Evolutionary conservation across 2,329 filamentous ascomycete genomes (phyloP), one percentile per base, ranked within the genome.

Genomic region (Apiospora koreana): DNA sequence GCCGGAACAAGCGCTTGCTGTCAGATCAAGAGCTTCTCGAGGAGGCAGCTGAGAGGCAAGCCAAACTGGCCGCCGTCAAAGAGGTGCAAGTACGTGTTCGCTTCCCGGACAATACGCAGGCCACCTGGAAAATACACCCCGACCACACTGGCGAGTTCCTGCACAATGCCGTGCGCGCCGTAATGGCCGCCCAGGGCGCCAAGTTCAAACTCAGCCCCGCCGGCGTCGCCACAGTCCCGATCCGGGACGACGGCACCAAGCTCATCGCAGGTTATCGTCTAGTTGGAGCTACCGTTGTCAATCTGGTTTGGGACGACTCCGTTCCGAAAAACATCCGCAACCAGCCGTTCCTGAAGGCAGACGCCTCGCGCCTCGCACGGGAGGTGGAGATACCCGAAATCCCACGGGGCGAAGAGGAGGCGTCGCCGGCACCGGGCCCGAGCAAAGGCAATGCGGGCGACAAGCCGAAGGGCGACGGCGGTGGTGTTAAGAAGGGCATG

Each of bases 81-180:
- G 88, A 89, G 42, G 88, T 97, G 42, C 87, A 89, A 38, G 86
- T 98, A 73, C 94, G 93, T 73, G 88, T 98, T 66, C 92, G 95
- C 35, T 95, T 98, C 75, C 95, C 95, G 0, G 95, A 98, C 78
- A 93, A 95, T 75, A 93, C 91, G 70, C 90, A 91, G 68, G 89
- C 94, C 42, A 89, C 94, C 68, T 91, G 91, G 82, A 87, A 86
- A n/a, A 90, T 97, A 74, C 87, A 86, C 1, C 89, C 89, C 25
- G 79, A 84, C 1, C 91, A 95, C 68, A 94, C 93, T 0, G 92
- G 91, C 1, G 85, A 87, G 3, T 87, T 88, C 67, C 84, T 99
- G 1, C 94, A 98, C 81, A 83, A 85, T 18, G 94, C 92, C 73
- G 93, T 97, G 23, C 86, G 90, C 68, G 85, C 85, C 58, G 89